A percentile compares a stretch with the other conserved stretches of the same genome.
Conservation (phyloP, 2,329 filamentous ascomycete species). For the Remersonia thermophila region DNA sequence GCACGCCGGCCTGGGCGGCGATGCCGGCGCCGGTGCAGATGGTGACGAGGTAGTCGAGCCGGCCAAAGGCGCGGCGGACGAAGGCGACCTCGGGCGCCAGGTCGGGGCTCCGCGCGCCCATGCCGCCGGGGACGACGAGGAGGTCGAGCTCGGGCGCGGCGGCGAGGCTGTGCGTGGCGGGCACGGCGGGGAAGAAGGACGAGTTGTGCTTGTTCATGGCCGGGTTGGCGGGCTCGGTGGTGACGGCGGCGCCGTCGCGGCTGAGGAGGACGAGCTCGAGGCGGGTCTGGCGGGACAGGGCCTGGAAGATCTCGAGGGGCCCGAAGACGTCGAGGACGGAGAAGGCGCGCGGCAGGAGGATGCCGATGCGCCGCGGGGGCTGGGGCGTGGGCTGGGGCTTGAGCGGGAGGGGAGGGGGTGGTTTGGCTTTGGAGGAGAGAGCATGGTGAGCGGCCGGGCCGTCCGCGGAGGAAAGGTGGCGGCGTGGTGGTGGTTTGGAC, state of each 20-base stretch:
- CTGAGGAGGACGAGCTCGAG: conserved; percentile 32
- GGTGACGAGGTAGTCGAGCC: conserved; percentile 45
- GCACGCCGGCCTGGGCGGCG: conserved; percentile 43
- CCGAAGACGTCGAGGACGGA: conserved; percentile 35
- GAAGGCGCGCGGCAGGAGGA: conserved; percentile 33
- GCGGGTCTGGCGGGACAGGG: conserved; percentile 24
- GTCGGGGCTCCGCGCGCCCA: conserved; percentile 31
- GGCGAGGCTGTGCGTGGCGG: conserved; percentile 39
- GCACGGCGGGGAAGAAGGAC: conserved; percentile 24
- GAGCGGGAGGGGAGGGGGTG: not conserved
- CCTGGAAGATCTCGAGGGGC: conserved; percentile 33
- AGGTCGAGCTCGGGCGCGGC: conserved; percentile 45
- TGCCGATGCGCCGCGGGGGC: conserved; percentile 22
- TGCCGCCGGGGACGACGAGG: conserved; percentile 53
- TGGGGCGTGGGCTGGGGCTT: not conserved
- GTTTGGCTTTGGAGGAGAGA: not conserved
- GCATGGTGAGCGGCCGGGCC: too few species aligned
- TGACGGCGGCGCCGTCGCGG: conserved; percentile 27
- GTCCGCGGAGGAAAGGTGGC: too few species aligned
- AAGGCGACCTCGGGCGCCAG: conserved; percentile 30
- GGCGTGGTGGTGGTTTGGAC: too few species aligned
- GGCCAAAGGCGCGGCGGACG: conserved; percentile 32
- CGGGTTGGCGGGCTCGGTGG: conserved; percentile 19
- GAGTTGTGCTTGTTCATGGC: conserved; percentile 23
- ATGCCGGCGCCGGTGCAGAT: conserved; percentile 54